Conservation (phyloP, 768 basidiomycete genomes). For the Phylloporus sp. region DNA sequence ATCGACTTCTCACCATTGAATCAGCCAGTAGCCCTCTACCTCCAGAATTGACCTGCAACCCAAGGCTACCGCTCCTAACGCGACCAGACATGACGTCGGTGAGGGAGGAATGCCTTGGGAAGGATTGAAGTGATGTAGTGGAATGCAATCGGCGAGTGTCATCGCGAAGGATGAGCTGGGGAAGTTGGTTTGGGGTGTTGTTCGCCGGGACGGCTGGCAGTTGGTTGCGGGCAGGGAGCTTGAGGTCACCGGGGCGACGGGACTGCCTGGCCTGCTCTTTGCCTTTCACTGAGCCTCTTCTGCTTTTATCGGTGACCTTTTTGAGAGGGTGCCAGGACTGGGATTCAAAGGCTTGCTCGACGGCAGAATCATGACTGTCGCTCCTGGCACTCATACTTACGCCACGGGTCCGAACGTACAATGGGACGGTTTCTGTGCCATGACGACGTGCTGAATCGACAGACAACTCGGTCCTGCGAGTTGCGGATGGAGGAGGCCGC, state of each 20-base stretch:
- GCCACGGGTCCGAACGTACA: constrained; percentile 48
- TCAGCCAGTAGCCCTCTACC: constrained; percentile 18
- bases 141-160: constrained; percentile 37
- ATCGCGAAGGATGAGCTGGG: constrained; percentile 35
- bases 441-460: constrained; percentile 24
- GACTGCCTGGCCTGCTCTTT: constrained; percentile 39
- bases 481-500: constrained; percentile 35
- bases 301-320: constrained; percentile 39
- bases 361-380: constrained; percentile 37
- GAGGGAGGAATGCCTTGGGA: constrained; percentile 29
- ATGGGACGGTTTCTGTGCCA: constrained; percentile 25
- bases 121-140: constrained; percentile 36
- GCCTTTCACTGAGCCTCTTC: constrained; percentile 45
- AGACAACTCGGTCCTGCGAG: constrained; percentile 26
- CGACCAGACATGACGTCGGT: constrained; percentile 39
- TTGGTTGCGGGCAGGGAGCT: constrained; percentile 54
- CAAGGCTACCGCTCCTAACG: constrained; percentile 58
- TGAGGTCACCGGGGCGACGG: constrained; percentile 54
- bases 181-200: constrained; percentile 32
- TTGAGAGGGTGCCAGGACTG: constrained; percentile 47
- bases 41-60: constrained; percentile 34
- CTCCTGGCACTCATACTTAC: constrained; percentile 49
- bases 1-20: constrained; percentile 21
- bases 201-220: constrained; percentile 30
- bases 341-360: constrained; percentile 45